Evolutionary conservation across 2,329 filamentous ascomycete species (phyloP).

Genomic region (Penicillium sp.): DNA sequence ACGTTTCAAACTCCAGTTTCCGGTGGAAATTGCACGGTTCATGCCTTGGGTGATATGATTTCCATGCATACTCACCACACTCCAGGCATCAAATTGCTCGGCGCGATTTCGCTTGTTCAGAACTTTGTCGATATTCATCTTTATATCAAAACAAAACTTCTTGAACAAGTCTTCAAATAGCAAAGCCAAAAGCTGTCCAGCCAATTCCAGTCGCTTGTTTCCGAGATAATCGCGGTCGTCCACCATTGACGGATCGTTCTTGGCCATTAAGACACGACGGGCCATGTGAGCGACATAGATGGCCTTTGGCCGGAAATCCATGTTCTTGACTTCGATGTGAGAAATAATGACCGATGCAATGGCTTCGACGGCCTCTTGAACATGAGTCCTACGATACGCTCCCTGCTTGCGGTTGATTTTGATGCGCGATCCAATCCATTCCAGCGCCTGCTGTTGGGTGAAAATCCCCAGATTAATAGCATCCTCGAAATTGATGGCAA

Average conservation of each 20-base stretch:
- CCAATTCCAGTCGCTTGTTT: conserved; percentile 93
- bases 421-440: conserved; percentile 85
- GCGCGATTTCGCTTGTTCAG: conserved; percentile 91
- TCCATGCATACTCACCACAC: conserved; percentile 81
- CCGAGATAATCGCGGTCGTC: conserved; percentile 98
- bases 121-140: conserved; percentile 92
- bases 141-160: conserved; percentile 85
- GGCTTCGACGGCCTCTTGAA: conserved; percentile 90
- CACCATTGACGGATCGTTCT: conserved; percentile 84
- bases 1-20: conserved; percentile 96
- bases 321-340: conserved; percentile 86
- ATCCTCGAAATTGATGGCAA: conserved; percentile 93
- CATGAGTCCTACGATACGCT: conserved; percentile 73
- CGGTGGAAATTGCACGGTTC: conserved; percentile 94
- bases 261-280: conserved; percentile 91
- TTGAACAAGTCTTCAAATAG: conserved; percentile 99
- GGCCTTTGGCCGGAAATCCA: conserved; percentile 96
- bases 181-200: conserved; percentile 89
- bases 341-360: conserved; percentile 91
- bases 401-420: conserved; percentile 76
- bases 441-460: conserved; percentile 93
- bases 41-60: conserved; percentile 89
- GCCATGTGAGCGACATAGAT: conserved; percentile 98
- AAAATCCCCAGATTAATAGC: conserved; percentile 80
- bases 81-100: conserved; percentile 82